Evolutionary conservation across 208 protist genomes (phyloP), one percentile per base, ranked within the genome.

Genomic region (Leishmania lainsoni): DNA sequence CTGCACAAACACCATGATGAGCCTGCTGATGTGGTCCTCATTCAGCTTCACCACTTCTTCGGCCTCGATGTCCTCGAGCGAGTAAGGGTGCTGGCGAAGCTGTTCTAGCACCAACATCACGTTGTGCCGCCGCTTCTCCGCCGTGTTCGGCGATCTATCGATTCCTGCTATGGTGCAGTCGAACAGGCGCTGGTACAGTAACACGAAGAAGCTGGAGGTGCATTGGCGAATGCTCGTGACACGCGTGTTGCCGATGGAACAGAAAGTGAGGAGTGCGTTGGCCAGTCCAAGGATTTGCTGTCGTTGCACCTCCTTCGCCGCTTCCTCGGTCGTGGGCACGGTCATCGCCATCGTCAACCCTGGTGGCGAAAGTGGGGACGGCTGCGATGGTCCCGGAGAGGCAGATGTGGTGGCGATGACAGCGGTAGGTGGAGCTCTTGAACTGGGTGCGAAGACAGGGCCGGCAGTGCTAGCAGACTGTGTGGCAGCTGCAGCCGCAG

Each of bases 201-300:
- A 54, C 32, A 97, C 94, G 76, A 97, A 97, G 56, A 97, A 90
- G 76, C 92, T 95, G 29, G 92, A 96, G 35, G 94, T 94, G 84
- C 94, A 97, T 78, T 97, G 91, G 45, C 91, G 89, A 39, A 97
- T 86, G 54, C 87, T 92, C 0, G 86, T 93, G 42, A 97, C 90
- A 10, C 59, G 58, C 17, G 35, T 69, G 75, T 90, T 93, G 39
- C 85, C 61, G 77, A 94, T 94, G 22, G 81, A 87, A 65, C 89
- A 95, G 78, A 92, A 93, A 3, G 61, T 76, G 2, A 94, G 80
- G 3, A 97, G 85, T 10, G 77, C 75, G 79, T 95, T 95, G 16
- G 91, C 92, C 81, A 95, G 90, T 42, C 89, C 82, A 26, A 94
- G 74, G n/a, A 93, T 89, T 16, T 81, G 79, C 66, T 91, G 81